phyloP scores from a whole-genome alignment of 768 basidiomycete genomes.

The Hydnomerulius pinastri region DNA sequence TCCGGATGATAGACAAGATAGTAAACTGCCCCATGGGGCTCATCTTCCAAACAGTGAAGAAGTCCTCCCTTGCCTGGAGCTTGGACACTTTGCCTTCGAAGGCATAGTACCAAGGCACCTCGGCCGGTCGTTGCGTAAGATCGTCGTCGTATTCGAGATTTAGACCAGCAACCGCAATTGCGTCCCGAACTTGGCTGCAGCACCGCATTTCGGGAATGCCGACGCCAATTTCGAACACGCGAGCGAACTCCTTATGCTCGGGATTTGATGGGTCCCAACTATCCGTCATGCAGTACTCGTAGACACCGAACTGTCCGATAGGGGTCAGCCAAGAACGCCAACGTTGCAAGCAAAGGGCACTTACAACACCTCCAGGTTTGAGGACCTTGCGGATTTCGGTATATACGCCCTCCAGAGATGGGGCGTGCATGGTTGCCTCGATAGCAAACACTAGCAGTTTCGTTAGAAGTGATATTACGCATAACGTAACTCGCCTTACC shows the following conservation, averaged over 20 bases:
- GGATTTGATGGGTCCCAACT: conserved; percentile 81
- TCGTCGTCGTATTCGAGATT: conserved; percentile 87
- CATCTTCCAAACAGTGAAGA: conserved; percentile 80
- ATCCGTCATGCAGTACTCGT: conserved; percentile 98
- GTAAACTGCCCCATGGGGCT: conserved; percentile 79
- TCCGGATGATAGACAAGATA: conserved; percentile 71
- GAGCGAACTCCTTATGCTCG: conserved; percentile 80
- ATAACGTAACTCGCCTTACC: conserved; percentile 41
- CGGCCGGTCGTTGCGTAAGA: conserved; percentile 75
- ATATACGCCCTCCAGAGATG: conserved; percentile 90
- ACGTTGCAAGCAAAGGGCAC: too few relatives aligned
- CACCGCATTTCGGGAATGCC: conserved; percentile 95
- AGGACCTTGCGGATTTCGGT: conserved; percentile 86
- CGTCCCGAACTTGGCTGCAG: conserved; percentile 63
- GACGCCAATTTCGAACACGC: conserved; percentile 88
- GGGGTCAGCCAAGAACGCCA: too few relatives aligned
- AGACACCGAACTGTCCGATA: conserved; percentile 94
- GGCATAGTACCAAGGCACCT: conserved; percentile 88
- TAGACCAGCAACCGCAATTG: conserved; percentile 81
- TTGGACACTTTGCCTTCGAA: conserved; percentile 87
- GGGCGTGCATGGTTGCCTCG: conserved; percentile 94
- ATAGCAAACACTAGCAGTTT: conserved; percentile 76
- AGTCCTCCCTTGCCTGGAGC: conserved; percentile 89
- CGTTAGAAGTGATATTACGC: not conserved
- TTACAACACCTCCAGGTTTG: conserved; percentile 88